Base-by-base conservation (phyloP, 495 filamentous ascomycete genomes). In the Aspergillus leporis region DNA sequence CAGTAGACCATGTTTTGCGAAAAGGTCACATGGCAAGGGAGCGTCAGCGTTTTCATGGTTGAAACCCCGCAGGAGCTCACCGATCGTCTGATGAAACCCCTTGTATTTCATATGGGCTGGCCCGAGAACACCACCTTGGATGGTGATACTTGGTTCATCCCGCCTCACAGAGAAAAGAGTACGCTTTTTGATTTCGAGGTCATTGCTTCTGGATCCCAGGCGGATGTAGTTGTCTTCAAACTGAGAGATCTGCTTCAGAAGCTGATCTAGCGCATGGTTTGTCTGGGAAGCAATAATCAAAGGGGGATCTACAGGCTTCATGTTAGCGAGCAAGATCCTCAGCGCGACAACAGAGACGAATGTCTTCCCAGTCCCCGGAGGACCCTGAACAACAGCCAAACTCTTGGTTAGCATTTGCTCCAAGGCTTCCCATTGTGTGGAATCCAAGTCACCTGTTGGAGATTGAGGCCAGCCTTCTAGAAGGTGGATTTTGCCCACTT, bases 361-460 rank as follows among this genome's bases (percentile, higher is more conserved):
- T 0, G 92, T 96, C 64, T 96, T 96, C 13, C 93, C 93, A 2
- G 93, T 96, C 0, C 93, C 93, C 4, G 93, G 93, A 8, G 93
- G 93, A 0, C 93, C 93, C 74, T 97, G 93, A 0, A 96, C 74
- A 38, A 98, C 88, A 3, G 91, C 82, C 0, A 98, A 63, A 38
- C 81, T 78, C 51, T 87, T 90, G 0, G 88, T 87, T 8, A 96
- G 66, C 8, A 96, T 91, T 0, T 85, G 77, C 25, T 81, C 77
- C 0, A 96, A 74, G 12, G 88, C 92, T 5, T 68, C 66, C 47
- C 85, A 78, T 67, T 97, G 92, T 0, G 87, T 88, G 3, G 73
- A 65, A 66, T 96, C 91, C 14, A 96, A 73, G 10, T 75, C 74
- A 21, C 78, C 83, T 13, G 77, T 55, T 5, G 75, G 74, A 23